Evolutionary conservation across 2,329 filamentous ascomycete genomes (phyloP).

Genomic region (Botrytis hyacinthi): DNA sequence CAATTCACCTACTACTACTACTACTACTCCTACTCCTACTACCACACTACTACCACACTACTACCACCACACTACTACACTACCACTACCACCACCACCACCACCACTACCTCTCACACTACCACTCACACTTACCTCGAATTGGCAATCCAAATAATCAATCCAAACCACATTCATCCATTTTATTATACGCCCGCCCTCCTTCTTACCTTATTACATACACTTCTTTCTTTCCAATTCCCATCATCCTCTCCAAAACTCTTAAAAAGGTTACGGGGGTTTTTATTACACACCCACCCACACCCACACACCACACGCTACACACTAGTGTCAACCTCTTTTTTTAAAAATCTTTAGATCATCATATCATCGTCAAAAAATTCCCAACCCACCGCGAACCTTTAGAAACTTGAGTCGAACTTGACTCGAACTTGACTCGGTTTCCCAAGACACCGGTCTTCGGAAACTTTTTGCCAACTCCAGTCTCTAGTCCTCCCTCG

Average conservation of each 20-base stretch:
- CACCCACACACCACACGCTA: background rate
- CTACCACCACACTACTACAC: too few species aligned
- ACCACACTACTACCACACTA: background rate
- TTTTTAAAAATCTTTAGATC: background rate
- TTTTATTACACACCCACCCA: background rate
- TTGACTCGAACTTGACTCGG: background rate
- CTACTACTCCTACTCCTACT: background rate
- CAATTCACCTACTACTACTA: background rate
- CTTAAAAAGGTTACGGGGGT: background rate
- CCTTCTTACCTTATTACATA: background rate
- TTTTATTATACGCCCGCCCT: background rate
- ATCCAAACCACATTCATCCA: background rate
- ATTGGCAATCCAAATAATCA: background rate
- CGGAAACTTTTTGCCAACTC: background rate
- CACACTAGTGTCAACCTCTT: background rate
- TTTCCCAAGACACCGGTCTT: background rate
- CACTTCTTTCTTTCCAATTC: background rate
- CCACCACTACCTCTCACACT: background rate
- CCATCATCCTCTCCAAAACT: background rate
- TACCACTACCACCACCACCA: too few species aligned
- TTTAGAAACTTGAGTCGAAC: background rate
- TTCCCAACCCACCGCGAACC: background rate
- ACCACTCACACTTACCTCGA: background rate
- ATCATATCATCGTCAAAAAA: background rate
- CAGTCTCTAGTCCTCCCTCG: background rate